Conservation (phyloP, 2,329 filamentous ascomycete genomes). For the Tolypocladium paradoxum region DNA sequence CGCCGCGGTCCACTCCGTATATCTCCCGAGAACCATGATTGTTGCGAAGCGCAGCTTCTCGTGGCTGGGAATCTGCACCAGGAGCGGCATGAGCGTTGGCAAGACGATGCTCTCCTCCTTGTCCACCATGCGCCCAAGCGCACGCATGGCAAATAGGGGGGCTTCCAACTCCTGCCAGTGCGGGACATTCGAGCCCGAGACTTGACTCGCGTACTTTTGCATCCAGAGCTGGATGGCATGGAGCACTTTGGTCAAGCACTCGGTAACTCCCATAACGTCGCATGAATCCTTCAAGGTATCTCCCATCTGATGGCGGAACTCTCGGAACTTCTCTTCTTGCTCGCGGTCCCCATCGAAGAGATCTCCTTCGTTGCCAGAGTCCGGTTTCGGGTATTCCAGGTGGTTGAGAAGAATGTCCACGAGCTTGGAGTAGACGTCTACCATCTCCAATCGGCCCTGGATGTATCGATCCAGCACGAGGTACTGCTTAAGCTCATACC, state of each 20-base stretch:
- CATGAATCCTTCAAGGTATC: slow-evolving; percentile 96
- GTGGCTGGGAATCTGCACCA: slow-evolving; percentile 89
- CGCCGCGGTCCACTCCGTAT: slow-evolving; percentile 94
- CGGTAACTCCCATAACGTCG: slow-evolving; percentile 86
- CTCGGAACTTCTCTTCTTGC: slow-evolving; percentile 91
- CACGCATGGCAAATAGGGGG: slow-evolving; percentile 87
- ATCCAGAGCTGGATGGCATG: slow-evolving; percentile 82
- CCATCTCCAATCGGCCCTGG: slow-evolving; percentile 62
- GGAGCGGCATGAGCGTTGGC: slow-evolving; percentile 81
- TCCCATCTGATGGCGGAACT: slow-evolving; percentile 94
- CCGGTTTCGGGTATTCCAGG: slow-evolving; percentile 73
- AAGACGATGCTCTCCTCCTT: slow-evolving; percentile 79
- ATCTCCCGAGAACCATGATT: slow-evolving; percentile 92
- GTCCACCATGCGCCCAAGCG: slow-evolving; percentile 93
- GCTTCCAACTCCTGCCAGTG: slow-evolving; percentile 96
- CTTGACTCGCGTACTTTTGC: slow-evolving; percentile 66
- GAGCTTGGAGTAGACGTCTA: slow-evolving; percentile 76
- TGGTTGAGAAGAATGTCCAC: slow-evolving; percentile 91
- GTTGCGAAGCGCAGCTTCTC: slow-evolving; percentile 98
- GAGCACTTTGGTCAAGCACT: slow-evolving; percentile 84
- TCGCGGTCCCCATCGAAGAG: slow-evolving; percentile 94
- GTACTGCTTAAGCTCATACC: slow-evolving; percentile 98
- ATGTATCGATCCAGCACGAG: slow-evolving; percentile 84
- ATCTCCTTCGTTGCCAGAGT: slow-evolving; percentile 64
- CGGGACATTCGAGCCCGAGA: slow-evolving; percentile 64